phyloP scores from a whole-genome alignment of 1,284 basidiomycete genomes.

The Trichosporon sp. region DNA sequence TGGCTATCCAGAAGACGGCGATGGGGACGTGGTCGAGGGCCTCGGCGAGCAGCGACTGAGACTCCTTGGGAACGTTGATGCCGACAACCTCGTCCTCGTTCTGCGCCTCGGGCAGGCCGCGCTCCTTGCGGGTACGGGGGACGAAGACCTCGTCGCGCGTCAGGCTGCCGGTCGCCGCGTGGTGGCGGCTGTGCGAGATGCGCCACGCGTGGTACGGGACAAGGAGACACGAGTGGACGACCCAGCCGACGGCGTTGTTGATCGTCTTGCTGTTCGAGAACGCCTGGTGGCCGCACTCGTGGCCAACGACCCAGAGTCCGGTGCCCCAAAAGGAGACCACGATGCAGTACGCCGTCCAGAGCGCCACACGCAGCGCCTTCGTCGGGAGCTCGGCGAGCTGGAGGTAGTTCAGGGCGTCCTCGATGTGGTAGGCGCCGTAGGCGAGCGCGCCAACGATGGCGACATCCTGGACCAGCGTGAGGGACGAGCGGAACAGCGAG shows the following conservation, averaged over 20 bases:
- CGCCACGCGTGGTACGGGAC: conserved; percentile 99
- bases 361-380: conserved; percentile 66
- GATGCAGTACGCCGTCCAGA: conserved; percentile 84
- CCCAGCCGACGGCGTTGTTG: conserved; percentile 92
- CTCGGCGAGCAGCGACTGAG: conserved; percentile 78
- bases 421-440: conserved; percentile 70
- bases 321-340: conserved; percentile 80
- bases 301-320: conserved; percentile 88
- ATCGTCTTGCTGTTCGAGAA: conserved; percentile 90
- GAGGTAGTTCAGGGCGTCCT: conserved; percentile 56
- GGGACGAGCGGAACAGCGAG: conserved; percentile 75
- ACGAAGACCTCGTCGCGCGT: conserved; percentile 97
- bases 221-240: conserved; percentile 88
- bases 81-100: conserved; percentile 68
- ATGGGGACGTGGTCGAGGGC: conserved; percentile 92
- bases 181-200: conserved; percentile 94
- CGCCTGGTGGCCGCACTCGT: conserved; percentile 88
- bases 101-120: conserved; percentile 67
- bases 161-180: conserved; percentile 92
- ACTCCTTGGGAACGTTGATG: conserved; percentile 64
- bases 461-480: conserved; percentile 79
- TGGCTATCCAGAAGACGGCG: conserved; percentile 66
- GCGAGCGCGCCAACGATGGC: conserved; percentile 70
- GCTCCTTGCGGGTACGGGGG: conserved; percentile 78
- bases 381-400: conserved; percentile 47